phyloP scores from a whole-genome alignment of 2,329 filamentous ascomycete species.

The Penicillium glabrum region DNA sequence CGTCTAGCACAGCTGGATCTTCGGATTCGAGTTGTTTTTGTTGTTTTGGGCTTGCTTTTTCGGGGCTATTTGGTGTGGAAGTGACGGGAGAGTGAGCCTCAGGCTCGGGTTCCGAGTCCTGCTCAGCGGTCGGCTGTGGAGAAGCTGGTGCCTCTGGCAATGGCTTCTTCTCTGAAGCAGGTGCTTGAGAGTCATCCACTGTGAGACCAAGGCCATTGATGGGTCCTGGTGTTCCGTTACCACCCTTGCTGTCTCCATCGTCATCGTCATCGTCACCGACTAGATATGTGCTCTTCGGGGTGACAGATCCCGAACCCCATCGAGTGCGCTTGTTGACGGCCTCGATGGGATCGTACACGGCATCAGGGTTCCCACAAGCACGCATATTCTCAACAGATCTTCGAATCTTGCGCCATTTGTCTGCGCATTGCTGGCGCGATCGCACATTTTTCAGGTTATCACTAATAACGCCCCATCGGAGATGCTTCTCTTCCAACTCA shows the following conservation, averaged over 20 bases:
- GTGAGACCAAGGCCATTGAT: not conserved
- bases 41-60: not conserved
- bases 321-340: constrained; percentile 3
- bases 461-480: constrained; percentile 36
- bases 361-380: constrained; percentile 21
- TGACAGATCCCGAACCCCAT: constrained; percentile 8
- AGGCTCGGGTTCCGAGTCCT: not conserved
- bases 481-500: constrained; percentile 33
- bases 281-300: constrained; percentile 14
- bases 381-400: constrained; percentile 21
- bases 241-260: constrained; percentile 4
- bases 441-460: constrained; percentile 28
- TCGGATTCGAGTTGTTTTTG: not conserved
- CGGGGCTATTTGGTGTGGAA: not conserved
- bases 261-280: constrained; percentile 18
- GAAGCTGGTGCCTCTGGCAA: not conserved
- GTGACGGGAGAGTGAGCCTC: not conserved
- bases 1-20: not conserved
- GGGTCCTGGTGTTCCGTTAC: not conserved
- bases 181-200: not conserved
- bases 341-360: constrained; percentile 23
- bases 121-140: not conserved
- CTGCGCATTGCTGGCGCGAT: constrained; percentile 41
- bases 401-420: constrained; percentile 40
- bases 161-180: not conserved